Conservation (phyloP, 345 rosid species). For the Durio zibethinus region DNA sequence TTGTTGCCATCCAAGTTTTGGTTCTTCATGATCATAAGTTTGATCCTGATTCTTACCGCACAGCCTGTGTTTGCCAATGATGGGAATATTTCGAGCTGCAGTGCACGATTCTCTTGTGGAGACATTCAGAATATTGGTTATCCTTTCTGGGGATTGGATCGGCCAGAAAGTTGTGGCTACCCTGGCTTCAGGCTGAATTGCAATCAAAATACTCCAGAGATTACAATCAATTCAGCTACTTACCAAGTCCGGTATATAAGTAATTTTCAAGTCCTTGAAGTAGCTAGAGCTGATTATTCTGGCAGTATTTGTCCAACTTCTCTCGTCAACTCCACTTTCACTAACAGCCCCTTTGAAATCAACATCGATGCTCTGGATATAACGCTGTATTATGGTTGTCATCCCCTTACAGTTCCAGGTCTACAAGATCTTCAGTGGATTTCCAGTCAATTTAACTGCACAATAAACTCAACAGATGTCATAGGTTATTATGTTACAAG, state of each 20-base stretch:
- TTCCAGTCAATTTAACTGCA: conserved; percentile 9
- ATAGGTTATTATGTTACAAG: conserved; percentile 6
- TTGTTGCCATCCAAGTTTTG: neutral
- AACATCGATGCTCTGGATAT: neutral
- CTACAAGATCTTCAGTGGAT: neutral
- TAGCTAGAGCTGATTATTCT: conserved; percentile 28
- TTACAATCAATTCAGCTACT: conserved; percentile 20
- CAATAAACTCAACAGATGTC: neutral
- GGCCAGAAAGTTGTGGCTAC: conserved; percentile 28
- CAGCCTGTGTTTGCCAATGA: conserved; percentile 15
- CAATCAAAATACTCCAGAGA: neutral
- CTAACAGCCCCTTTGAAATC: neutral
- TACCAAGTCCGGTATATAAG: conserved; percentile 24
- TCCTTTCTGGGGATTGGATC: conserved; percentile 28
- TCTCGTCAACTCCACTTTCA: neutral
- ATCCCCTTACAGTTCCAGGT: neutral
- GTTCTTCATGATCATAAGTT: conserved; percentile 3
- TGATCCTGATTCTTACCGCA: conserved; percentile 14
- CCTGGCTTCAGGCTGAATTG: conserved; percentile 31
- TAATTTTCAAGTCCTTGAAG: neutral
- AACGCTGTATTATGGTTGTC: conserved; percentile 29
- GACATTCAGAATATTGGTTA: neutral
- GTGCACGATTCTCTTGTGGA: neutral
- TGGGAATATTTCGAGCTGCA: conserved; percentile 10
- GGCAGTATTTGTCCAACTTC: conserved; percentile 16